Evolutionary conservation across 352 stramenopile genomes (phyloP).

Genomic region (Phytopythium aichiense): DNA sequence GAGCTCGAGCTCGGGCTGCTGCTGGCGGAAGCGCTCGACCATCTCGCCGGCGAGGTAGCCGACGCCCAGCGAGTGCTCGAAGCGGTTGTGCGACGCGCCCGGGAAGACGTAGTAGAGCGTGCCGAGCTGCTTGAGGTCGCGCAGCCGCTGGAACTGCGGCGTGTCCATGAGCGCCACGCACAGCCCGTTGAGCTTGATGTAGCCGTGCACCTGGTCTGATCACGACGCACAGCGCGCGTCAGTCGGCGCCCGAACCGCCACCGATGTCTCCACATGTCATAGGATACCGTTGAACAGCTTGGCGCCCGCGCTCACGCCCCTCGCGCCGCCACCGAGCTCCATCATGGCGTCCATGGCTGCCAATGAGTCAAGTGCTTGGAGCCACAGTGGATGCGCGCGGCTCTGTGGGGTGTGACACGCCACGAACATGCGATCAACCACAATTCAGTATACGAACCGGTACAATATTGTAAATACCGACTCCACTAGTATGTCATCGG

Average conservation of each 20-base stretch:
- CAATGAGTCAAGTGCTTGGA: neutral
- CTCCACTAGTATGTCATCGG: too few species aligned
- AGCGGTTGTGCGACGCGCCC: slow-evolving; percentile 91
- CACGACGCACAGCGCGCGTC: neutral
- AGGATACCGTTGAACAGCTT: slow-evolving; percentile 67
- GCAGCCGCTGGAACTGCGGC: slow-evolving; percentile 93
- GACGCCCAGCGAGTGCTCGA: slow-evolving; percentile 95
- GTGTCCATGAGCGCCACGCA: slow-evolving; percentile 89
- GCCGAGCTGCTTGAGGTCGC: slow-evolving; percentile 93
- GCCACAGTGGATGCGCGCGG: too few species aligned
- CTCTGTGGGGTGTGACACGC: neutral
- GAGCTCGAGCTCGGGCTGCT: slow-evolving; percentile 89
- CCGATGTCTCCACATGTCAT: too few species aligned
- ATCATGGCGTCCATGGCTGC: neutral
- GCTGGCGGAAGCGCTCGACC: slow-evolving; percentile 70
- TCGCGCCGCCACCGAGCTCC: neutral
- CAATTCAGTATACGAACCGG: too few species aligned
- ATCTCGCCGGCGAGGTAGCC: slow-evolving; percentile 91
- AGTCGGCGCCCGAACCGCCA: neutral
- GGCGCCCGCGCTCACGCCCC: slow-evolving; percentile 18
- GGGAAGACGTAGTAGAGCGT: slow-evolving; percentile 87
- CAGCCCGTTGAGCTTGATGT: slow-evolving; percentile 74
- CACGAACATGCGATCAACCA: neutral
- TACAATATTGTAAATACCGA: too few species aligned
- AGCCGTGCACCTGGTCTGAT: slow-evolving; percentile 75